These are phyloP conservation scores for Acer negundo DNA, from an alignment of 345 rosid species.

Conservation along the genomic window DNA sequence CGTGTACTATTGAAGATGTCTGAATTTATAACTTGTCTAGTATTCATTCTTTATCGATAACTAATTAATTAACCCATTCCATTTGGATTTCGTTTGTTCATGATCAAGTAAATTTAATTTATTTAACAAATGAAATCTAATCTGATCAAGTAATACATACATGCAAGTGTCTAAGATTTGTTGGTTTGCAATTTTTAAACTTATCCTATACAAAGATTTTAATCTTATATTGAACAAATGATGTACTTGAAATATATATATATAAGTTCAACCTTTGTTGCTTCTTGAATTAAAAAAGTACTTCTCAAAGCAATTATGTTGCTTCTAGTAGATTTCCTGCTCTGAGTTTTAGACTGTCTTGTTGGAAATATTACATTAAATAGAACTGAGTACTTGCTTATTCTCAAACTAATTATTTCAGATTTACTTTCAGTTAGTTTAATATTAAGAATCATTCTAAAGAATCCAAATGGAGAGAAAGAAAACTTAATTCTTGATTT, in stretches of 20 bases:
- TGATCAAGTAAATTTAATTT: too few relatives aligned
- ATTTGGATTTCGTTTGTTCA: too few relatives aligned
- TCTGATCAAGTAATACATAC: not conserved
- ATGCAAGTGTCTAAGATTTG: not conserved
- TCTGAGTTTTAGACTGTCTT: not conserved
- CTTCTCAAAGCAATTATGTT: not conserved
- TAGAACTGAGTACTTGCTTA: not conserved
- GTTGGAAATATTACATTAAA: not conserved
- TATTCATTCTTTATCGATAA: too few relatives aligned
- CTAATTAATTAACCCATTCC: too few relatives aligned
- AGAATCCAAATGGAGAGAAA: too few relatives aligned
- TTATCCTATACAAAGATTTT: not conserved
- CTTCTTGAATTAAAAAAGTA: not conserved
- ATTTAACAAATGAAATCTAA: not conserved
- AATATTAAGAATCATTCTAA: too few relatives aligned
- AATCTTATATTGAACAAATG: not conserved
- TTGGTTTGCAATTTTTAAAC: not conserved
- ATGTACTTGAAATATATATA: not conserved
- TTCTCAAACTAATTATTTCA: not conserved
- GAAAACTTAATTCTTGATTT: too few relatives aligned
- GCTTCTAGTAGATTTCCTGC: constrained; percentile 1
- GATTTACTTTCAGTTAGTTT: not conserved
- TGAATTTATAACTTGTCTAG: too few relatives aligned
- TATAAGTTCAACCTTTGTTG: not conserved
- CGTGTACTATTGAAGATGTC: too few relatives aligned